These are phyloP conservation scores for Juncus inflexus DNA, from an alignment of 176 grass and related monocot genomes.

Conservation along the genomic window DNA sequence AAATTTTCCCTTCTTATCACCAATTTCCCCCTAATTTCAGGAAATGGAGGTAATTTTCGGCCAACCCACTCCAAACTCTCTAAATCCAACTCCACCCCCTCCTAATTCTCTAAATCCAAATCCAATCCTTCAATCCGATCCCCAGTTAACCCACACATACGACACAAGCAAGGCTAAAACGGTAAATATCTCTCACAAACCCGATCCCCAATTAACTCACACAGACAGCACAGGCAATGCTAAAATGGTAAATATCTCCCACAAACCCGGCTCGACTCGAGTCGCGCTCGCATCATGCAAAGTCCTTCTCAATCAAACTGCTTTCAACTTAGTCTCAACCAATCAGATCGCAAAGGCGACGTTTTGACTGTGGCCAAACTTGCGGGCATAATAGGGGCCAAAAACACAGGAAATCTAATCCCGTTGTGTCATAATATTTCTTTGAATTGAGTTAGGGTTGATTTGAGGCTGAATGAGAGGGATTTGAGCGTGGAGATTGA, in stretches of 20 bases:
- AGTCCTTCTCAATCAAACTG: conserved; percentile 64
- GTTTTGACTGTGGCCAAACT: conserved; percentile 92
- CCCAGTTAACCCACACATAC: conserved; percentile 62
- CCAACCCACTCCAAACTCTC: no score
- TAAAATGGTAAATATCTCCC: no score
- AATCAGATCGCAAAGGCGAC: conserved; percentile 90
- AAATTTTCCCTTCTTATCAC: no score
- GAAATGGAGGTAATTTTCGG: conserved; percentile 94
- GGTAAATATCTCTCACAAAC: conserved; percentile 79
- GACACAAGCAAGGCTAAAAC: conserved; percentile 62
- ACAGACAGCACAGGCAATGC: no score
- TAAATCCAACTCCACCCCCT: no score
- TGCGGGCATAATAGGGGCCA: conserved; percentile 91
- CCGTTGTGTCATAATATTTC: conserved; percentile 84
- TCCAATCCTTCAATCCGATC: conserved; percentile 30
- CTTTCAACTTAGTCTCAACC: conserved; percentile 77
- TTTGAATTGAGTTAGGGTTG: conserved; percentile 70
- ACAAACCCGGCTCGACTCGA: conserved; percentile 66
- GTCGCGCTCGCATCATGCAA: conserved; percentile 67
- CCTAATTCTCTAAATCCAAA: conserved; percentile 50
- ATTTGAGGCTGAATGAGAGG: conserved; percentile 75
- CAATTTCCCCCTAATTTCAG: conserved; percentile 32
- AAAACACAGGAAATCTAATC: conserved; percentile 78
- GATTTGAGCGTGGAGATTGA: conserved; percentile 81
- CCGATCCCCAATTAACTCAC: no score